Evolutionary conservation across 1,284 basidiomycete genomes (phyloP).

Genomic region (Mycena sp.): DNA sequence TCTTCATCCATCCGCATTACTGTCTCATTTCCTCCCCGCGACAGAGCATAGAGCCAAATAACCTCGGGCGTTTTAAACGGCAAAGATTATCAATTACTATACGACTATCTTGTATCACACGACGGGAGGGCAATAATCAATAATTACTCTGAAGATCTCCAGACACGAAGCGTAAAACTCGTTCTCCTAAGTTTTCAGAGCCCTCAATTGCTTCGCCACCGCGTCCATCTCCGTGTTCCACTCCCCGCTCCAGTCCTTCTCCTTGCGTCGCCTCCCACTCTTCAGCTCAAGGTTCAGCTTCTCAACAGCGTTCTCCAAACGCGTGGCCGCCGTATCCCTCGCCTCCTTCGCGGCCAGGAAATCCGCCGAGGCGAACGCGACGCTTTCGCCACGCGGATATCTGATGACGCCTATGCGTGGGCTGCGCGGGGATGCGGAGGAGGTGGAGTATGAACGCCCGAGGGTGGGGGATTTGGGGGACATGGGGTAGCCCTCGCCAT

Average conservation of each 20-base stretch:
- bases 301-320: not conserved
- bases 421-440: not conserved
- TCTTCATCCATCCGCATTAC: too few species aligned
- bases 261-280: slow-evolving; percentile 15
- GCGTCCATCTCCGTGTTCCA: slow-evolving; percentile 23
- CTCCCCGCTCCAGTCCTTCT: slow-evolving; percentile 30
- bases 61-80: too few species aligned
- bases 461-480: not conserved
- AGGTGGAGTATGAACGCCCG: slow-evolving; percentile 1
- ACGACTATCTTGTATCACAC: too few species aligned
- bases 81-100: too few species aligned
- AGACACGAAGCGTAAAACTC: too few species aligned
- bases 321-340: not conserved
- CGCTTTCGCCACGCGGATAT: not conserved
- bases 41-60: too few species aligned
- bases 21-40: too few species aligned
- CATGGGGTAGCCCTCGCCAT: too few species aligned
- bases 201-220: slow-evolving; percentile 15
- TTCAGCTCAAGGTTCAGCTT: not conserved
- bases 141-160: too few species aligned
- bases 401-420: not conserved
- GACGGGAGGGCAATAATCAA: too few species aligned
- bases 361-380: not conserved
- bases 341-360: not conserved
- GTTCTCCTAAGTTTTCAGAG: too few species aligned